Base-by-base conservation (phyloP, 148 eudicot species). In the Vaccinium darrowii region DNA sequence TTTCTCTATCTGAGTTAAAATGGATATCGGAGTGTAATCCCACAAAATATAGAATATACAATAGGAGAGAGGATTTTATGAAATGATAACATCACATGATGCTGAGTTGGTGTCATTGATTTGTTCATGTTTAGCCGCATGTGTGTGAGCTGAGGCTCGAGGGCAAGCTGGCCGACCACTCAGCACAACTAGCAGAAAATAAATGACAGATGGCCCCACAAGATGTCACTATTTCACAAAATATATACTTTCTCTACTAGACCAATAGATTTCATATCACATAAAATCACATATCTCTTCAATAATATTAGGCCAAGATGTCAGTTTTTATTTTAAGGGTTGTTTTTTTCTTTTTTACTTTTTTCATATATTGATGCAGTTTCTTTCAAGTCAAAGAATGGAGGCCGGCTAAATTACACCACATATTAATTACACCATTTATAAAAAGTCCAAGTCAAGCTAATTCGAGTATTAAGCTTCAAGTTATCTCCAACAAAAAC, bases 361-460 rank as follows among this genome's bases (percentile, higher is more conserved):
- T 67, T 25, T 25, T 27, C 25, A 13, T 6, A 5, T 72, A 30
- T 72, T 13, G 76, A 72, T 13, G 49, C 19, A 14, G 21, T 72
- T 72, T 72, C n/a, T 72, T 72, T 72, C n/a, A 30, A 72, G 76
- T 72, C n/a, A 72, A 72, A 30, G 76, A n/a, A 14, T 16, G 7
- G 8, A 4, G 47, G 49, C 76, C 49, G 49, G 49, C 19, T 16
- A 72, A 72, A 33, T 14, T 72, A 6, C 18, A 4, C 7, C 21
- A 72, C 36, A 33, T 33, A 33, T 16, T 36, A 72, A 33, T 14
- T 72, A 15, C 18, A 4, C 7, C 21, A 72, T 33, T 7, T 33
- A 72, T 14, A 12, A 60, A 19, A 72, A 72, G 21, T 72, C 49
- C 76, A 72, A 33, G 76, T 30, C 49, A 72, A 33, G 50, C 19